Evolutionary conservation across 306 rosid species (phyloP).

Genomic region (Crataegus laevigata): DNA sequence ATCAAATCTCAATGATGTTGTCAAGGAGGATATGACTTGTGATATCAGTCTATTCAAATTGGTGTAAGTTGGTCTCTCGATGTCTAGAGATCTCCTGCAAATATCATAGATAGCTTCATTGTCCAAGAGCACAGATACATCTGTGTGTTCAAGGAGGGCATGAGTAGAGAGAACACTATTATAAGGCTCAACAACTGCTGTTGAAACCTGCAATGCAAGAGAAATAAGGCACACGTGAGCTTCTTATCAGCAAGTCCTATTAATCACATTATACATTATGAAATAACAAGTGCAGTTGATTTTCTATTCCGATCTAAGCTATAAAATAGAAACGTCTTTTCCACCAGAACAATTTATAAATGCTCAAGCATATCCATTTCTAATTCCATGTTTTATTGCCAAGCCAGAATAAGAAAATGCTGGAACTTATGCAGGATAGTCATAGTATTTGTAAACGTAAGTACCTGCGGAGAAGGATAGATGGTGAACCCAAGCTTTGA

Average conservation of each 20-base stretch:
- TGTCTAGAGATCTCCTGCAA: conserved; percentile 86
- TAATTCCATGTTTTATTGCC: too few species aligned
- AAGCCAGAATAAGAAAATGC: neutral
- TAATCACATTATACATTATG: neutral
- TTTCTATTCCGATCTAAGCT: neutral
- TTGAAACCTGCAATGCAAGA: conserved; percentile 59
- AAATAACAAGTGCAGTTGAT: neutral
- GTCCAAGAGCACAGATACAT: conserved; percentile 87
- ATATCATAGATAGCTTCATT: conserved; percentile 96
- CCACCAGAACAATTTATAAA: too few species aligned
- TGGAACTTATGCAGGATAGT: neutral
- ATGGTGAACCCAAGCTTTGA: conserved; percentile 96
- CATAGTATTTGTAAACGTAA: neutral
- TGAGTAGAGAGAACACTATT: conserved; percentile 97
- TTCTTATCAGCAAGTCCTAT: neutral
- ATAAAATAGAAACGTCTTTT: too few species aligned
- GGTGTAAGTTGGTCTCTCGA: conserved; percentile 93
- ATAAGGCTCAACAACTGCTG: conserved; percentile 97
- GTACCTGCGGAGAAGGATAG: conserved; percentile 98
- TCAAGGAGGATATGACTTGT: conserved; percentile 86
- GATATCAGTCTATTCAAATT: conserved; percentile 90
- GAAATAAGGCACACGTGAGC: neutral
- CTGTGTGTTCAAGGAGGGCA: conserved; percentile 94
- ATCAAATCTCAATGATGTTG: conserved; percentile 94
- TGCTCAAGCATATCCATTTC: too few species aligned